These are phyloP conservation scores for Zasmidium citrigriseum DNA, from an alignment of 2,329 filamentous ascomycete species.

Conservation along the genomic window DNA sequence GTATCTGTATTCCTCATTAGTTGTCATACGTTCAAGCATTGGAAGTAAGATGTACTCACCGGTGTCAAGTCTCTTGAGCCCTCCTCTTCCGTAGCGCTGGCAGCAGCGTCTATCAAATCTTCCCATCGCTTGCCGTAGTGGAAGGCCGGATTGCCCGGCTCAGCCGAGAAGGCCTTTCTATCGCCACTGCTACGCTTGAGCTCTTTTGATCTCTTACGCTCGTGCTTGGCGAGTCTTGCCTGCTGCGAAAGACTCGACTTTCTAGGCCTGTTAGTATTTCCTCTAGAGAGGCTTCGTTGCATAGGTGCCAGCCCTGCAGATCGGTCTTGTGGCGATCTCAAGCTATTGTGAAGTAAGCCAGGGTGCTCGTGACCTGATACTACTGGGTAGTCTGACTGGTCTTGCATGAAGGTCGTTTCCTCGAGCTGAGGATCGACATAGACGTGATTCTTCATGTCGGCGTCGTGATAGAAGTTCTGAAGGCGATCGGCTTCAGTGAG, in stretches of 20 bases:
- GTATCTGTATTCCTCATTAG: slow-evolving; percentile 37
- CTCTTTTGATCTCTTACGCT: slow-evolving; percentile 76
- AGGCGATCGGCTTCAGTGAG: slow-evolving; percentile 39
- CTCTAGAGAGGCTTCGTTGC: slow-evolving; percentile 62
- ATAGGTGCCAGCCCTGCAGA: slow-evolving; percentile 86
- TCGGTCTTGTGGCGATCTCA: slow-evolving; percentile 81
- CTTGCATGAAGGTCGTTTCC: slow-evolving; percentile 54
- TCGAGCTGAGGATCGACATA: slow-evolving; percentile 53
- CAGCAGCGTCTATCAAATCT: slow-evolving; percentile 91
- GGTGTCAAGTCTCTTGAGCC: slow-evolving; percentile 80
- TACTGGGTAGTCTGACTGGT: slow-evolving; percentile 49
- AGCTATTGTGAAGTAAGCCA: slow-evolving; percentile 79
- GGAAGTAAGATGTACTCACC: slow-evolving; percentile 56
- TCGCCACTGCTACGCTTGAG: slow-evolving; percentile 72
- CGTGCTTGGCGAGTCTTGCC: slow-evolving; percentile 73
- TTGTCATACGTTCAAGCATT: background rate
- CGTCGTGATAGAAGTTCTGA: slow-evolving; percentile 37
- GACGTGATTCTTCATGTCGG: slow-evolving; percentile 34
- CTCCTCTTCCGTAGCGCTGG: slow-evolving; percentile 90
- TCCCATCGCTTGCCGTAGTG: slow-evolving; percentile 89
- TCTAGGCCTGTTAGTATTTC: slow-evolving; percentile 66
- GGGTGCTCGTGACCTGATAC: slow-evolving; percentile 55
- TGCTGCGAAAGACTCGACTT: slow-evolving; percentile 87
- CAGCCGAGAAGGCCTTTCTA: slow-evolving; percentile 82
- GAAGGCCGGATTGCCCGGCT: slow-evolving; percentile 72